Conservation (phyloP, 495 filamentous ascomycete genomes). For the Hypoxylon lenormandii region DNA sequence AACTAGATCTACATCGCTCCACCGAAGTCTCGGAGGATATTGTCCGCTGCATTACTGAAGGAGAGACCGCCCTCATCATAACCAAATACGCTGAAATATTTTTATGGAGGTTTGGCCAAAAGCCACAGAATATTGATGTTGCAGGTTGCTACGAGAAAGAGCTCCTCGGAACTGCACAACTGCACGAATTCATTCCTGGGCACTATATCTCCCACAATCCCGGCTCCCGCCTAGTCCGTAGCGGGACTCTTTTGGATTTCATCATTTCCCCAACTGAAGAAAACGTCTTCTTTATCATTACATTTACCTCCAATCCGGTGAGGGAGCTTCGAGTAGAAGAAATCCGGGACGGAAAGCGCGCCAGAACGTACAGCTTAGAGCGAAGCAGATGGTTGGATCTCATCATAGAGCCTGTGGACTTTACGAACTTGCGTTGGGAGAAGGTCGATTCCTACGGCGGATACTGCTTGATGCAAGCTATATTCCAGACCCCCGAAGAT, state of each 20-base stretch:
- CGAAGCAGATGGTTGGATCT: constrained; percentile 32
- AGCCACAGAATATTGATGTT: constrained; percentile 33
- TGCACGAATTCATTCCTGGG: constrained; percentile 25
- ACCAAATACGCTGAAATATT: constrained; percentile 46
- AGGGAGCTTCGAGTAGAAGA: constrained; percentile 41
- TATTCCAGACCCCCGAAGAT: constrained; percentile 18
- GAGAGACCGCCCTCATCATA: constrained; percentile 43
- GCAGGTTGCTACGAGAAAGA: constrained; percentile 23
- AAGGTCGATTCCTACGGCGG: constrained; percentile 49
- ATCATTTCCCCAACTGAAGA: constrained; percentile 46
- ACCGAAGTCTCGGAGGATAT: constrained; percentile 42
- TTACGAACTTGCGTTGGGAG: constrained; percentile 43
- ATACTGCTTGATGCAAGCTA: constrained; percentile 44
- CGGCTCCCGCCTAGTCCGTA: constrained; percentile 36
- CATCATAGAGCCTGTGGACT: constrained; percentile 18
- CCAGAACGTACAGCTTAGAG: constrained; percentile 35
- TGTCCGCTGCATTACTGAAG: constrained; percentile 45
- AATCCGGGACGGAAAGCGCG: constrained; percentile 40
- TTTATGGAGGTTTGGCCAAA: constrained; percentile 44
- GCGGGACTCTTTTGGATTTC: constrained; percentile 43
- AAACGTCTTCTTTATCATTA: constrained; percentile 45
- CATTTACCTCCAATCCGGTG: constrained; percentile 29
- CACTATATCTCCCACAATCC: constrained; percentile 24
- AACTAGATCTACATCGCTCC: constrained; percentile 40
- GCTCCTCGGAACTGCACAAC: constrained; percentile 9